Percentiles rank a stretch among this genome's conserved stretches.
These are phyloP conservation scores for Spathaspora boniae DNA, from an alignment of 805 yeast genomes.

Conservation along the genomic window DNA sequence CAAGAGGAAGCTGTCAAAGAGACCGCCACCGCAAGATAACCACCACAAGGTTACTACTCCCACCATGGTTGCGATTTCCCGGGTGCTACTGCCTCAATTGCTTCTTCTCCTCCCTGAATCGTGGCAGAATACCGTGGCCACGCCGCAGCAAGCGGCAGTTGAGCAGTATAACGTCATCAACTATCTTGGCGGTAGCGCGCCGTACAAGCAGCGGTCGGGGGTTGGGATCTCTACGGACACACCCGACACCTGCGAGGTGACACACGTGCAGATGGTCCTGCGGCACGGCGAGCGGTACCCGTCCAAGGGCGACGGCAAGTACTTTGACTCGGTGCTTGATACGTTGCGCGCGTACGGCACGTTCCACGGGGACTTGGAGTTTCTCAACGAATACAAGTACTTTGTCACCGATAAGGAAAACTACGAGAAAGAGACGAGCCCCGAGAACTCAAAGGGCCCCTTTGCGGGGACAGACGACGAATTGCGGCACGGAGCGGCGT, in stretches of 20 bases:
- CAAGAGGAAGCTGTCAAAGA: too few relatives aligned
- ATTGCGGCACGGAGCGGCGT: slow-evolving; percentile 44
- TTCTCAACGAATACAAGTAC: slow-evolving; percentile 53
- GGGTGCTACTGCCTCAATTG: too few relatives aligned
- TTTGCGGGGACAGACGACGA: slow-evolving; percentile 54
- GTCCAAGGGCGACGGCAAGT: slow-evolving; percentile 25
- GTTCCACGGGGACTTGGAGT: slow-evolving; percentile 49
- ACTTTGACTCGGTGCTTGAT: slow-evolving; percentile 22
- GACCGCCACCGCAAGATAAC: too few relatives aligned
- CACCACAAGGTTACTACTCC: too few relatives aligned
- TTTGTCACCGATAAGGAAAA: slow-evolving; percentile 35
- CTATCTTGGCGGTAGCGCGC: slow-evolving; percentile 55
- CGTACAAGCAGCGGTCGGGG: slow-evolving; percentile 50
- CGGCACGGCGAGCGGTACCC: slow-evolving; percentile 79
- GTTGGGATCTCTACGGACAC: slow-evolving; percentile 48
- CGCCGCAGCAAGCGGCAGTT: slow-evolving; percentile 38
- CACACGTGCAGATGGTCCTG: slow-evolving; percentile 67
- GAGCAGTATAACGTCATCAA: slow-evolving; percentile 47
- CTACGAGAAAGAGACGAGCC: slow-evolving; percentile 51
- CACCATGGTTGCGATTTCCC: too few relatives aligned
- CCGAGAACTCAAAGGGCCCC: slow-evolving; percentile 39
- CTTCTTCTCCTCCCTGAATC: too few relatives aligned
- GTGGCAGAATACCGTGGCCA: too few relatives aligned
- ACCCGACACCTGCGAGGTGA: slow-evolving; percentile 52
- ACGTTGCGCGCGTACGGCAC: slow-evolving; percentile 23